Percentiles rank a stretch among this genome's conserved stretches.
These are phyloP conservation scores for Coleophoma crateriformis DNA, from an alignment of 2,329 filamentous ascomycete genomes.

Conservation along the genomic window DNA sequence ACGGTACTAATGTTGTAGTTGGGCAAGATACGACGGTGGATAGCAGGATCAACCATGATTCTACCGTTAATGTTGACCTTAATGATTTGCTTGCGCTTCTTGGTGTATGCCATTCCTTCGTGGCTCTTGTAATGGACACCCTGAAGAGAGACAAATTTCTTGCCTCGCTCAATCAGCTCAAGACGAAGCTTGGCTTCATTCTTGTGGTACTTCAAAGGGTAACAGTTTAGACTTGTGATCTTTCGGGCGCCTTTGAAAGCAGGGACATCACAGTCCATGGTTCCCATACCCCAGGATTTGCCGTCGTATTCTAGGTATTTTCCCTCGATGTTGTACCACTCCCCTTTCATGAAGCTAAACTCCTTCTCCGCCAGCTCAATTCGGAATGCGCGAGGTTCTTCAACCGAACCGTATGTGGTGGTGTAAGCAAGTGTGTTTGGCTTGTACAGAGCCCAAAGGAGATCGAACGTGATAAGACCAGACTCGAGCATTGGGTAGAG, in stretches of 20 bases:
- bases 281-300: conserved; percentile 69
- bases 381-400: conserved; percentile 78
- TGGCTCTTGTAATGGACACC: conserved; percentile 81
- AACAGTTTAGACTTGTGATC: conserved; percentile 72
- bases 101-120: conserved; percentile 79
- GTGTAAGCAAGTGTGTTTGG: conserved; percentile 77
- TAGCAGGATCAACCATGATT: conserved; percentile 81
- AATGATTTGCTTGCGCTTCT: conserved; percentile 67
- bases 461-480: conserved; percentile 81
- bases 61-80: conserved; percentile 84
- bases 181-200: conserved; percentile 59
- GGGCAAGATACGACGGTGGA: conserved; percentile 78
- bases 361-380: conserved; percentile 72
- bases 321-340: conserved; percentile 73
- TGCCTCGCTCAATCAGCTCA: conserved; percentile 72
- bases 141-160: conserved; percentile 75
- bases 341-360: conserved; percentile 61
- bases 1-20: conserved; percentile 77
- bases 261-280: conserved; percentile 61
- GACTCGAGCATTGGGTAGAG: conserved; percentile 76
- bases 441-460: conserved; percentile 86
- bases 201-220: conserved; percentile 76
- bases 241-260: conserved; percentile 77
- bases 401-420: conserved; percentile 68
- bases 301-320: conserved; percentile 84